These are phyloP conservation scores for Huntiella abstrusa DNA, from an alignment of 2,329 filamentous ascomycete species.

Conservation along the genomic window DNA sequence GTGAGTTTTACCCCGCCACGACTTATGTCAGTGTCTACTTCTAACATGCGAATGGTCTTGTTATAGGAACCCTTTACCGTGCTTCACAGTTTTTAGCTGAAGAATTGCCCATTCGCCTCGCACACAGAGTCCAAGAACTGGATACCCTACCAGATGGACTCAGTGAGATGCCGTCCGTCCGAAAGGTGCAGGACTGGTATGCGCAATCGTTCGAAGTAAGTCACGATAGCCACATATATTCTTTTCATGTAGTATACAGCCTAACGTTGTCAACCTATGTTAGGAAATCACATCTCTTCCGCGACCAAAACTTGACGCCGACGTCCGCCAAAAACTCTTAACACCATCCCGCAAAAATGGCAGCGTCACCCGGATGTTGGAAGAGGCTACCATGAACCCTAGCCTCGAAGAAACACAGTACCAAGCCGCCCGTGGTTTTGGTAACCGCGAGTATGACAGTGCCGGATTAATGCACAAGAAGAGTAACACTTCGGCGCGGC, in stretches of 20 bases:
- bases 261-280: constrained; percentile 6
- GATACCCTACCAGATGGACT: constrained; percentile 83
- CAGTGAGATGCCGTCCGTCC: constrained; percentile 94
- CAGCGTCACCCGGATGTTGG: constrained; percentile 47
- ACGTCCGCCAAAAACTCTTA: constrained; percentile 64
- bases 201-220: constrained; percentile 95
- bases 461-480: constrained; percentile 28
- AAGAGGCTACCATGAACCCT: constrained; percentile 74
- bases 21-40: not conserved
- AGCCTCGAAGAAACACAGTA: constrained; percentile 76
- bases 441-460: constrained; percentile 28
- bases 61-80: constrained; percentile 74
- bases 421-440: constrained; percentile 32
- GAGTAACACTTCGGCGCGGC: constrained; percentile 33
- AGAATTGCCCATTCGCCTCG: constrained; percentile 89
- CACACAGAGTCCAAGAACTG: constrained; percentile 90
- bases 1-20: constrained; percentile 28
- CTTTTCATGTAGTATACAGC: constrained; percentile 6
- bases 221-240: constrained; percentile 7
- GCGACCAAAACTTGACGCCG: constrained; percentile 54
- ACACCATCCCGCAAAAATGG: constrained; percentile 38
- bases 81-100: constrained; percentile 97
- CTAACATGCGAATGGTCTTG: constrained; percentile 1
- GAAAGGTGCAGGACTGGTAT: constrained; percentile 93
- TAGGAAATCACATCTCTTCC: constrained; percentile 83